Base-by-base conservation (phyloP, 2,329 filamentous ascomycete genomes). In the Xylogone sp. region DNA sequence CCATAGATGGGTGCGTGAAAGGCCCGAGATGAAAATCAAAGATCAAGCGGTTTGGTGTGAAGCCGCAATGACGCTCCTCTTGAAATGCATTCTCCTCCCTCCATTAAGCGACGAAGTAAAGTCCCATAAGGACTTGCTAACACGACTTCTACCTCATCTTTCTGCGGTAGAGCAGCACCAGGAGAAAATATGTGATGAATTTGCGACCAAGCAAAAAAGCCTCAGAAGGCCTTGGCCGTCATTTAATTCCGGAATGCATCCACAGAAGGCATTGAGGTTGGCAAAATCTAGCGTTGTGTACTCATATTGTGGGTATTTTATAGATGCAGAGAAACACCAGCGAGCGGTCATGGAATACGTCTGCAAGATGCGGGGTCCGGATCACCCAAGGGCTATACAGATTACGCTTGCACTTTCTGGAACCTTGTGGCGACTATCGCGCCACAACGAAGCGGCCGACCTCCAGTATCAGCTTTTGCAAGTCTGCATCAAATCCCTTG, bases 41-140 rank as follows among this genome's bases (percentile, higher is more conserved):
- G 63, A 66, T 44, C 62, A 67, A 54, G 60, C 57, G 16, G 31
- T 68, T 19, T 68, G 65, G 63, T 62, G 52, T 49, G 51, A 65
- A 53, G 63, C 58, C 19, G 64, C 66, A 9, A 46, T 50, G 10
- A 64, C 51, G 2, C 56, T 58, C 18, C 44, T 69, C 4, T 47
- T 59, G 7, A 51, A 55, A 22, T 59, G 50, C 42, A 62, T 69
- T 34, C 44, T 63, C 3, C 49, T 68, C 18, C 60, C 64, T 21
- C 60, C 60, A 21, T 42, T 54, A n/a, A 55, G 52, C 46, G 48
- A 39, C 2, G 52, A 53, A 20, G 29, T 22, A 21, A 59, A 65
- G 21, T n/a, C n/a, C n/a, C n/a, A 27, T 10, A 58, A 58, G 43
- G 45, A 52, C 3, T 47, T 64, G 16, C 50, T 47, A 7, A 53